Conservation (phyloP, 805 yeast species). For the Metschnikowia corniflorae region DNA sequence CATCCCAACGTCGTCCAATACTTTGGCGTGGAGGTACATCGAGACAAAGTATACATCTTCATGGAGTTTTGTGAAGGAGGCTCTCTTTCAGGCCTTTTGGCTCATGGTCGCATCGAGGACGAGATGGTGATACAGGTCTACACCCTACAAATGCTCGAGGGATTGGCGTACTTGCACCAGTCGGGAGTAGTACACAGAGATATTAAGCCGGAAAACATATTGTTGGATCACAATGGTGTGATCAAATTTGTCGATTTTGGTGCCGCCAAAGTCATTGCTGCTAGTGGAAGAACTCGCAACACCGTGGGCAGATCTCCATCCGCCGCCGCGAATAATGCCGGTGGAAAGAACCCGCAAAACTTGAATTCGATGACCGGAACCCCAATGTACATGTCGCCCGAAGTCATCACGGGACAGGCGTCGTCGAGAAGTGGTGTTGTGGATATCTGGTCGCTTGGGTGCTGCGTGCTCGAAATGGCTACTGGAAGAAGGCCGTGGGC, state of each 20-base stretch:
- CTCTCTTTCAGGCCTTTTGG: conserved; percentile 77
- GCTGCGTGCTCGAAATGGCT: conserved; percentile 94
- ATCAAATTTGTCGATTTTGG: conserved; percentile 97
- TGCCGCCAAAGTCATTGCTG: conserved; percentile 87
- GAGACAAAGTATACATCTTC: conserved; percentile 90
- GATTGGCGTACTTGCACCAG: conserved; percentile 89
- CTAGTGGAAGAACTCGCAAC: conserved; percentile 46
- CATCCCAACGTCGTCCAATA: conserved; percentile 97
- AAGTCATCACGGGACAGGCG: conserved; percentile 76
- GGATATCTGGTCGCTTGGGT: conserved; percentile 96
- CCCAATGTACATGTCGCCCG: conserved; percentile 99
- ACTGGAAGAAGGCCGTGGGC: conserved; percentile 98
- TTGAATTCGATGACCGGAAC: conserved; percentile 75
- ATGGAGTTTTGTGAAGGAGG: conserved; percentile 99
- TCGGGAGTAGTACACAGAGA: conserved; percentile 96
- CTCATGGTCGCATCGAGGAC: conserved; percentile 93
- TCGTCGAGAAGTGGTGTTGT: conserved; percentile 59
- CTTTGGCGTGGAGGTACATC: conserved; percentile 94
- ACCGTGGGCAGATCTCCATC: conserved; percentile 7
- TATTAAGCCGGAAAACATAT: conserved; percentile 90
- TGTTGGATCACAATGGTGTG: conserved; percentile 87
- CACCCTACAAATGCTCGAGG: conserved; percentile 90
- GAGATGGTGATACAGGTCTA: conserved; percentile 89
- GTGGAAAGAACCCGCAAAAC: conserved; percentile 22
- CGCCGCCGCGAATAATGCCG: conserved; percentile 1